These are phyloP conservation scores for Podospora tetraspora DNA, from an alignment of 495 filamentous ascomycete species.

Conservation along the genomic window DNA sequence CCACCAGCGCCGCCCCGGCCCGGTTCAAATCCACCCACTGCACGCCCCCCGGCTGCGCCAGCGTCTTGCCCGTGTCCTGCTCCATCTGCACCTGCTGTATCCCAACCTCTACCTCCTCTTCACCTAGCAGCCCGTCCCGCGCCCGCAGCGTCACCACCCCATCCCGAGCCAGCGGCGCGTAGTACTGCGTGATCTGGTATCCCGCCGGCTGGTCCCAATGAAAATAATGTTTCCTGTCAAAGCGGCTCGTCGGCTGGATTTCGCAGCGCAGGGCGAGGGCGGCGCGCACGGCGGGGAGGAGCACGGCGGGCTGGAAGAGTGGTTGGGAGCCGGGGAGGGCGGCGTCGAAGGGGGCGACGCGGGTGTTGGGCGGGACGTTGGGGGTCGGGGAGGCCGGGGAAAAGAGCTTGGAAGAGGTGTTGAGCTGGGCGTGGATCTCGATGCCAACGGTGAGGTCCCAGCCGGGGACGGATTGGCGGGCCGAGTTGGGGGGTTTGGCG, in stretches of 20 bases:
- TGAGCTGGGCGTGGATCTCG: slow-evolving; percentile 95
- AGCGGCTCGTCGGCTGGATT: slow-evolving; percentile 67
- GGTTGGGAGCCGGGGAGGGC: slow-evolving; percentile 88
- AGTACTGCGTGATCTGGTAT: slow-evolving; percentile 98
- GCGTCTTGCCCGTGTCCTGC: slow-evolving; percentile 95
- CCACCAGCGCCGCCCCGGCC: slow-evolving; percentile 82
- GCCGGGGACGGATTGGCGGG: slow-evolving; percentile 49
- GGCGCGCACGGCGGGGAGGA: slow-evolving; percentile 85
- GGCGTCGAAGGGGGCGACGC: slow-evolving; percentile 82
- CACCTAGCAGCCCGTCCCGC: slow-evolving; percentile 72
- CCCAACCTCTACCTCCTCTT: slow-evolving; percentile 65
- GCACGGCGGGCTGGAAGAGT: slow-evolving; percentile 71
- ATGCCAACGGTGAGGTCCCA: slow-evolving; percentile 95
- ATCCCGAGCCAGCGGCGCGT: slow-evolving; percentile 74
- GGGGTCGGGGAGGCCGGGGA: slow-evolving; percentile 64
- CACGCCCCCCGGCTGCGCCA: slow-evolving; percentile 64
- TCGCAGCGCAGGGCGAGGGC: slow-evolving; percentile 78
- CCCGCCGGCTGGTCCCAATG: slow-evolving; percentile 95
- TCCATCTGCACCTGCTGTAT: slow-evolving; percentile 96
- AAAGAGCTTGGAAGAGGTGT: slow-evolving; percentile 81
- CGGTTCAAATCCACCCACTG: slow-evolving; percentile 91
- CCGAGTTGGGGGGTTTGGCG: slow-evolving; percentile 39
- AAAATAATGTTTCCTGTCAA: slow-evolving; percentile 98
- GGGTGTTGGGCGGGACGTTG: slow-evolving; percentile 69
- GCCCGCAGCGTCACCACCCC: slow-evolving; percentile 64